These are phyloP conservation scores for Moesziomyces sp. DNA, from an alignment of 1,284 basidiomycete species.

Conservation along the genomic window DNA sequence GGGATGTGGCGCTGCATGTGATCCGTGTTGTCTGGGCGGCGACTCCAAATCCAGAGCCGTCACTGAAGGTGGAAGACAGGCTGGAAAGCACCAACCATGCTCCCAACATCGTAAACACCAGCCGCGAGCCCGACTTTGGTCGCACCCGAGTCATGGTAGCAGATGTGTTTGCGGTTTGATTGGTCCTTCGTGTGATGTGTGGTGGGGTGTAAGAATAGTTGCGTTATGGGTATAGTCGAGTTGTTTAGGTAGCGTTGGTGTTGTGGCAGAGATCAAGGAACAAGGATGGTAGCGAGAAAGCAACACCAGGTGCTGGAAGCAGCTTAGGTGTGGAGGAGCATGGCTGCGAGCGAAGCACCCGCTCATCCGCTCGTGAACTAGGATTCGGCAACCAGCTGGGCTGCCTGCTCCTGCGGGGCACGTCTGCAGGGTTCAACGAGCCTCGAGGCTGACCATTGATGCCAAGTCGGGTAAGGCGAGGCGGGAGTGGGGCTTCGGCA, in stretches of 20 bases:
- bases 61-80: background rate
- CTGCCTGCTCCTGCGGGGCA: too few species aligned
- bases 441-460: background rate
- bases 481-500: background rate
- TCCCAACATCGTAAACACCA: background rate
- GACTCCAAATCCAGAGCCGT: constrained; percentile 3
- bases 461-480: background rate
- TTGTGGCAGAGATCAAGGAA: too few species aligned
- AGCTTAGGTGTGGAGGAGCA: too few species aligned
- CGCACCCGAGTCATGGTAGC: background rate
- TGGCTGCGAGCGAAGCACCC: too few species aligned
- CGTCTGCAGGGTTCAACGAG: too few species aligned
- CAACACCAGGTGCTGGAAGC: too few species aligned
- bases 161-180: background rate
- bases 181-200: background rate
- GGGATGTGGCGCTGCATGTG: constrained; percentile 27
- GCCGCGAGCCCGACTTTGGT: background rate
- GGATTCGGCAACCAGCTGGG: too few species aligned
- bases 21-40: constrained; percentile 20
- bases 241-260: too few species aligned
- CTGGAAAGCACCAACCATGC: constrained; percentile 5
- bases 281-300: too few species aligned
- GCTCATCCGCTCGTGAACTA: too few species aligned
- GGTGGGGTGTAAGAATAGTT: too few species aligned
- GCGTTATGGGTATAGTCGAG: too few species aligned